Percentiles rank a stretch among this genome's conserved stretches.
phyloP scores from a whole-genome alignment of 2,329 filamentous ascomycete genomes.

The Aspergillus spinulosporus region DNA sequence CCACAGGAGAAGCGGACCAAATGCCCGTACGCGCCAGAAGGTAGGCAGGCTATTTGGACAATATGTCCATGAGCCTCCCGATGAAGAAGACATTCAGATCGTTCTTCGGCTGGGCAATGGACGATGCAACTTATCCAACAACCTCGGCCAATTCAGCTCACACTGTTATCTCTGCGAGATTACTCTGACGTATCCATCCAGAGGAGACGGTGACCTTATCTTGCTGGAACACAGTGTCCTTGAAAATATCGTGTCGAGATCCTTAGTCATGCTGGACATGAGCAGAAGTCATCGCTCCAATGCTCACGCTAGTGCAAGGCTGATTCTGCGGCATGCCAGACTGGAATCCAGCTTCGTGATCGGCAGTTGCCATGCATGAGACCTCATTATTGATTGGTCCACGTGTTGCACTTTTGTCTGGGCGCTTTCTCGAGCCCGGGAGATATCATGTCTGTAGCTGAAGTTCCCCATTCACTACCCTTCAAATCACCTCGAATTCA shows the following conservation, averaged over 20 bases:
- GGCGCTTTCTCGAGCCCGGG: too few relatives aligned
- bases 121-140: conserved; percentile 11
- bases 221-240: too few relatives aligned
- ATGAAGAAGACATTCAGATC: conserved; percentile 7
- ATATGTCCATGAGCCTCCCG: conserved; percentile 6
- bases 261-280: neutral
- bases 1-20: neutral
- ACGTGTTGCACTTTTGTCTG: neutral
- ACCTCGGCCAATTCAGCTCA: conserved; percentile 15
- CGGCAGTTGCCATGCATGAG: neutral
- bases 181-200: too few relatives aligned
- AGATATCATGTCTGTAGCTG: too few relatives aligned
- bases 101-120: neutral
- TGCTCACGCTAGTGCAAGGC: neutral
- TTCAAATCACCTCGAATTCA: too few relatives aligned
- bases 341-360: neutral
- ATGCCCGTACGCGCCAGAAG: conserved; percentile 9
- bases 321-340: neutral
- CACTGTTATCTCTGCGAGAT: conserved; percentile 12
- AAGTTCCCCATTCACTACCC: too few relatives aligned
- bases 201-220: too few relatives aligned
- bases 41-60: conserved; percentile 11
- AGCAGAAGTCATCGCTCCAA: neutral
- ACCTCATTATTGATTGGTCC: neutral
- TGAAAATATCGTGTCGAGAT: neutral